Evolutionary conservation across 768 basidiomycete species (phyloP), one percentile per base, ranked within the genome.

Genomic region (Amanita molliuscula): DNA sequence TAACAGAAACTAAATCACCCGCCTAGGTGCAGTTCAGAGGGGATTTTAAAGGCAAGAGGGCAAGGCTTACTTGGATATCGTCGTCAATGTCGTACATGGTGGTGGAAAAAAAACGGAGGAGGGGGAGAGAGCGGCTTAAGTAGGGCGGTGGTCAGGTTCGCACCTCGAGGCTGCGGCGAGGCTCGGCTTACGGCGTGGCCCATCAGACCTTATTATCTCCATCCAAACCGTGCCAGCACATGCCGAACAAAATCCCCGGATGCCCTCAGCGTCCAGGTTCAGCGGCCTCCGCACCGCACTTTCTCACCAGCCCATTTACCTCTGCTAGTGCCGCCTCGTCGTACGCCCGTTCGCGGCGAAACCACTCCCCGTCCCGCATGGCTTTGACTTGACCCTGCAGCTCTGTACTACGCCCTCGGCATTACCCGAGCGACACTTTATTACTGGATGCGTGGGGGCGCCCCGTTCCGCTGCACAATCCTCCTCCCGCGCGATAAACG

Each of bases 1-100:
- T 74, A 59, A 90, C 82, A 50, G 84, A 73, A 65, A 91, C 88
- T 61, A 89, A 73, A 63, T 91, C 88, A 53, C 88, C 88, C 48
- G 86, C 77, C 84, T 88, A 37, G 36, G 11, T 13, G 13, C 31
- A 4, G 31, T 31, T 31, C 4, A 31, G 13, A 31, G 6, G 13
- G 11, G 13, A 31, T 31, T 13, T 1, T 9, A 1, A 31, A 31
- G 11, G 31, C 31, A 31, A 31, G 11, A 13, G 11, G 11, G 4
- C 0, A 13, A 31, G 11, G 31, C 31, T 31, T 13, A 31, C 31
- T 31, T 31, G 31, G 6, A 31, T 31, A 4, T 31, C 31, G 49
- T 47, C 44, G 52, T 48, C 37, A 43, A 47, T 21, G 48, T 28
- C 34, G 45, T 48, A 46, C 44, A 54, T 41, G 55, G 47, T 50